Evolutionary conservation across 1,139 yeast genomes (phyloP), one percentile per base, ranked within the genome.

Genomic region (Lodderomyces beijingensis): DNA sequence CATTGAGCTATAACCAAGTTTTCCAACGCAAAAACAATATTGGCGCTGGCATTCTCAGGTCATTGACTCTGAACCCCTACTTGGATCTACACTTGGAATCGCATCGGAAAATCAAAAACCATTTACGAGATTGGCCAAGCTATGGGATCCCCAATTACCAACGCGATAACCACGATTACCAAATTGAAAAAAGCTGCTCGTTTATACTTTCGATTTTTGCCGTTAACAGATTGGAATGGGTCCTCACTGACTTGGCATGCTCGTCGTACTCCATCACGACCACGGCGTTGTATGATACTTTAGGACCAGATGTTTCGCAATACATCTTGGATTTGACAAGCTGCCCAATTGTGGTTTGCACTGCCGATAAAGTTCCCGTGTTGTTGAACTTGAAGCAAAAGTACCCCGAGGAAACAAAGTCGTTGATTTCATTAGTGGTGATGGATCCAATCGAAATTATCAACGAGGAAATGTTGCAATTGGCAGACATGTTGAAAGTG

Each of bases 261-360:
- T 45, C 52, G 8, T 51, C 60, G 5, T 58, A 46, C 38, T 53
- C 65, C 3, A 48, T 61, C 28, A 57, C 66, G 26, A 57, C 50
- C 35, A 60, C 66, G 8, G 65, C 65, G 0, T 46, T 61, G 31
- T 62, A 62, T 37, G 67, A 62, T 34, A 59, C 61, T 17, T 49
- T 60, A 38, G 65, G 65, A 2, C 46, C 52, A 1, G 53, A 49
- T 15, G 55, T 55, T 11, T 51, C 59, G 4, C 45, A 42, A 38
- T 50, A 57, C 39, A 57, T 62, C 30, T 47, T 61, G 34, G 48
- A 47, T 13, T 40, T 48, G 25, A 60, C 67, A 13, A 38, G 46
- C 26, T 47, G 57, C 33, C 67, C 68, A 2, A 40, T 60, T 7
- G 55, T 60, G 7, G 50, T 58, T 5, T 53, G 62, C 30, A 52